Evolutionary conservation across 2,329 filamentous ascomycete genomes (phyloP).

Genomic region (Fusarium setosum): DNA sequence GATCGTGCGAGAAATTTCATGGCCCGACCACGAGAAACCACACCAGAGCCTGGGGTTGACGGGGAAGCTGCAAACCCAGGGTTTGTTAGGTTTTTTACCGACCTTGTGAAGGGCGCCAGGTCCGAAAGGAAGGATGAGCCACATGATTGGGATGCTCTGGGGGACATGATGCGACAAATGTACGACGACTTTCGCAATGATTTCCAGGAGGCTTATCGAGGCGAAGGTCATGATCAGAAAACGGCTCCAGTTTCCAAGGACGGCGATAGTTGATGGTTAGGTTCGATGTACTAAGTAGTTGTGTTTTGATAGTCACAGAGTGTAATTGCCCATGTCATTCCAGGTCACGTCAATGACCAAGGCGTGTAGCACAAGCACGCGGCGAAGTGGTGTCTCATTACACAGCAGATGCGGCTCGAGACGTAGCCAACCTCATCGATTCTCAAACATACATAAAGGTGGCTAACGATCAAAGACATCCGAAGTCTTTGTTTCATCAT

Average conservation of each 20-base stretch:
- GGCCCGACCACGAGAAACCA: background rate
- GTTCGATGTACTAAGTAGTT: too few relatives aligned
- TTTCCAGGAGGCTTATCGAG: background rate
- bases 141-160: background rate
- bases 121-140: background rate
- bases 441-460: too few relatives aligned
- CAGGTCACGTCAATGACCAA: background rate
- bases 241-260: background rate
- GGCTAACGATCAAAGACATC: too few relatives aligned
- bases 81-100: too few relatives aligned
- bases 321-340: too few relatives aligned
- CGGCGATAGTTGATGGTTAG: too few relatives aligned
- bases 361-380: background rate
- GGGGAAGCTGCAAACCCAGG: too few relatives aligned
- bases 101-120: too few relatives aligned
- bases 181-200: background rate
- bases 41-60: background rate
- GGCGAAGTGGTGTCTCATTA: background rate
- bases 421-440: too few relatives aligned
- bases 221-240: background rate
- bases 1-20: background rate
- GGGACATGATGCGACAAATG: background rate
- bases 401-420: too few relatives aligned
- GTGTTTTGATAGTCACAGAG: too few relatives aligned
- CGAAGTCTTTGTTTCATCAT: conserved; percentile 4